Evolutionary conservation across 2,329 filamentous ascomycete genomes (phyloP), one percentile per base, ranked within the genome.

Genomic region (Colletotrichum musae): DNA sequence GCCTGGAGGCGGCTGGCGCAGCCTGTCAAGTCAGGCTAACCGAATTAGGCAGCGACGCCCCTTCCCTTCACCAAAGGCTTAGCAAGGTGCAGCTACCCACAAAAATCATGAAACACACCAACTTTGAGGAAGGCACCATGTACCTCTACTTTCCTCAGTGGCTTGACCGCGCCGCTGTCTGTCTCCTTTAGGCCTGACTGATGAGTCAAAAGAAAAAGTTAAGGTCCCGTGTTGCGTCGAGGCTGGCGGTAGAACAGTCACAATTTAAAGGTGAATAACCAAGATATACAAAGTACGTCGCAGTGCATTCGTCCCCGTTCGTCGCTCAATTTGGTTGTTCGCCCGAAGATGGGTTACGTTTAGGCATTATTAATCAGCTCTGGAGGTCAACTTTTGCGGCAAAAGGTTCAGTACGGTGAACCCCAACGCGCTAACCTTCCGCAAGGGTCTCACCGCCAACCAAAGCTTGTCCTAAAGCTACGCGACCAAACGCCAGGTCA

Each of bases 1-100:
- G 79, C 79, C 76, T 80, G 79, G 76, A 80, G 78, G 77, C 77
- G 78, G 80, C 77, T 79, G 77, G 78, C 79, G 60, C 68, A 63
- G 68, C 70, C 60, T 56, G 63, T 12, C 43, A 50, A 75, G 72
- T 60, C 53, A 53, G 76, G 73, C 82, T 84, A 84, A 71, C n/a
- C 74, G 2, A 3, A 73, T 75, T 74, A 15, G 73, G 77, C 56
- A 68, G 65, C 54, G 73, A 71, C 58, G 54, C 28, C 41, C 45
- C 65, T 75, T 72, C 75, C 75, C 77, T 73, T 52, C 60, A 50
- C 54, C 48, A 59, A 54, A 70, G 58, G 62, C 39, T 57, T 10
- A 45, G 39, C 16, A 50, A 64, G 39, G 57, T 63, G 28, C 2
- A 39, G 39, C n/a, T 58, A 70, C 64, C 58, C 62, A 57, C 36